A percentile compares a stretch with the other conserved stretches of the same genome.
These are phyloP conservation scores for Ceriops decandra DNA, from an alignment of 345 rosid species.

Conservation along the genomic window DNA sequence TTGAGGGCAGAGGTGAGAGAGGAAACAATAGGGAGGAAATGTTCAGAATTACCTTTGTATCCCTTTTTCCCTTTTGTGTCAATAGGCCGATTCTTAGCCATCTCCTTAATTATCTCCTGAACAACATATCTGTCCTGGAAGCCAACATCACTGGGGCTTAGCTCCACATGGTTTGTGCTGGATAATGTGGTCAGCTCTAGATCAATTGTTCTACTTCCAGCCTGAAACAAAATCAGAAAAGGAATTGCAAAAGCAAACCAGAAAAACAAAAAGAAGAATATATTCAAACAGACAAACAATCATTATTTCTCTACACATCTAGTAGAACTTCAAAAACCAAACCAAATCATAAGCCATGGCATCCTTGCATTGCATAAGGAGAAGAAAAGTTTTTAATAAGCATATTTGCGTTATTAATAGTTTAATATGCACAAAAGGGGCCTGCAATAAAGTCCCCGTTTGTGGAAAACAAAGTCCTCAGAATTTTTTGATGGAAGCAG, in stretches of 20 bases:
- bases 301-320: background rate
- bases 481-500: too few relatives aligned
- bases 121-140: slow-evolving; percentile 96
- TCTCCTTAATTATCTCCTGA: slow-evolving; percentile 93
- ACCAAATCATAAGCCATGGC: background rate
- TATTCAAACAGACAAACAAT: background rate
- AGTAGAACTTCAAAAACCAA: background rate
- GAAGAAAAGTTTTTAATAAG: background rate
- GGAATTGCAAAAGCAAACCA: background rate
- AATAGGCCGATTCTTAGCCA: slow-evolving; percentile 94
- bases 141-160: slow-evolving; percentile 93
- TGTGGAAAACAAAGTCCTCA: too few relatives aligned
- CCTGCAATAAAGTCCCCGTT: background rate
- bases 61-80: slow-evolving; percentile 85
- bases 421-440: background rate
- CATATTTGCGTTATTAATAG: too few relatives aligned
- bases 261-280: background rate
- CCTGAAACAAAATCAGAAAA: slow-evolving; percentile 39
- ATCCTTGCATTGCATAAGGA: background rate
- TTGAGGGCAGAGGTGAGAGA: background rate
- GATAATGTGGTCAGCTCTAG: slow-evolving; percentile 86
- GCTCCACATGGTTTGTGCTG: slow-evolving; percentile 83
- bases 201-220: slow-evolving; percentile 83
- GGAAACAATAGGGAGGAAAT: background rate
- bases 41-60: slow-evolving; percentile 56